A percentile compares a stretch with the other conserved stretches of the same genome.
Conservation (phyloP, 805 yeast genomes). For the Metschnikowia reukaufii region DNA sequence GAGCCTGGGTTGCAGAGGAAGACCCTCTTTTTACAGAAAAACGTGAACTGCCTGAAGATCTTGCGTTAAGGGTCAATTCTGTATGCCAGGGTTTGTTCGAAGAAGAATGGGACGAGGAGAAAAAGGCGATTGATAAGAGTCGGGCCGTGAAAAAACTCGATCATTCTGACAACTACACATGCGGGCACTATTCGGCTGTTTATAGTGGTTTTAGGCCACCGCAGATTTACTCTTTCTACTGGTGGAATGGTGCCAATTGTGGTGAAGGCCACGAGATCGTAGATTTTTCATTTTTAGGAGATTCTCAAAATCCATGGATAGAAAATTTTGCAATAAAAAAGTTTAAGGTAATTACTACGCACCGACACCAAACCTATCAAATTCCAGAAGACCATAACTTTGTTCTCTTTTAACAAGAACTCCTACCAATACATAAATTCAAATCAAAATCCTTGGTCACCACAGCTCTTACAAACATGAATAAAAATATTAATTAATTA, state of each 20-base stretch:
- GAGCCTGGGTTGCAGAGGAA: constrained; percentile 47
- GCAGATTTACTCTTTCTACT: constrained; percentile 58
- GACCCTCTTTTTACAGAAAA: constrained; percentile 48
- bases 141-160: constrained; percentile 22
- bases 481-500: background rate
- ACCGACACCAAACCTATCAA: no score
- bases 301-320: no score
- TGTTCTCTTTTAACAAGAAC: no score
- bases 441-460: no score
- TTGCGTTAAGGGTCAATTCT: constrained; percentile 47
- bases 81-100: constrained; percentile 42
- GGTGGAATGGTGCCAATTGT: constrained; percentile 67
- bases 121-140: constrained; percentile 23
- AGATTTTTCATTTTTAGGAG: no score
- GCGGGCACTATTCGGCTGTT: constrained; percentile 59
- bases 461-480: no score
- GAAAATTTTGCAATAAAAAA: no score
- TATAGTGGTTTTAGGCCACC: constrained; percentile 52
- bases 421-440: no score
- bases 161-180: constrained; percentile 55
- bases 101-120: constrained; percentile 20
- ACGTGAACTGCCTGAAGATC: constrained; percentile 51
- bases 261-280: constrained; percentile 42
- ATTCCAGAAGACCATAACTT: no score
- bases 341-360: no score